Conservation (phyloP, 495 filamentous ascomycete species). For the Penicillium nucicola region DNA sequence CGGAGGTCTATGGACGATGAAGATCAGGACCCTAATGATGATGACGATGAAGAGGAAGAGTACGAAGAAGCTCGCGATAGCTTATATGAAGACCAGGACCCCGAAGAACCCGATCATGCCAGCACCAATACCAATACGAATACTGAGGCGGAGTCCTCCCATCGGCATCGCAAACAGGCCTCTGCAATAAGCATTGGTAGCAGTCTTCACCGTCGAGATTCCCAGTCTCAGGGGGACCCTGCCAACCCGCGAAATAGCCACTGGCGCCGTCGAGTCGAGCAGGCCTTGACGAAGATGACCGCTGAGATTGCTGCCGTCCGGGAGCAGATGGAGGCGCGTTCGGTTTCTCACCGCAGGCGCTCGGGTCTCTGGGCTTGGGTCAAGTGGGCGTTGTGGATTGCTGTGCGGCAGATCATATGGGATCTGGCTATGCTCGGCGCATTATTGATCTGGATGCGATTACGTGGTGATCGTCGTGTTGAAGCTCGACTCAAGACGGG, state of each 20-base stretch:
- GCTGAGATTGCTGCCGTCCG: slow-evolving; percentile 91
- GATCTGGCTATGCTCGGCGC: slow-evolving; percentile 68
- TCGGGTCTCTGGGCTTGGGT: slow-evolving; percentile 65
- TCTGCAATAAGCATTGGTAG: slow-evolving; percentile 5
- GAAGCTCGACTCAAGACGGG: slow-evolving; percentile 72
- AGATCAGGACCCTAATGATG: slow-evolving; percentile 32
- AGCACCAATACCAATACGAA: slow-evolving; percentile 13
- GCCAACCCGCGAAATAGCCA: slow-evolving; percentile 28
- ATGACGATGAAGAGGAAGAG: slow-evolving; percentile 33
- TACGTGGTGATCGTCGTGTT: slow-evolving; percentile 69
- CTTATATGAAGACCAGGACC: slow-evolving; percentile 32
- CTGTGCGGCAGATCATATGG: slow-evolving; percentile 68
- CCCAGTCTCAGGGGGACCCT: slow-evolving; percentile 3
- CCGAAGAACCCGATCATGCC: slow-evolving; percentile 11
- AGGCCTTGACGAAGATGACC: slow-evolving; percentile 83
- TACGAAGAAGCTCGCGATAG: slow-evolving; percentile 38
- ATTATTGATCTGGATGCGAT: slow-evolving; percentile 75
- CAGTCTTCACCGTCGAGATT: slow-evolving; percentile 6
- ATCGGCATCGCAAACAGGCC: slow-evolving; percentile 6
- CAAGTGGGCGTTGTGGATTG: slow-evolving; percentile 65
- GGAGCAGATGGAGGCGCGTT: slow-evolving; percentile 75
- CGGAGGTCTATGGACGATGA: slow-evolving; percentile 23
- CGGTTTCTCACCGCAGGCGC: slow-evolving; percentile 39
- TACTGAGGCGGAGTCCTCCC: slow-evolving; percentile 12
- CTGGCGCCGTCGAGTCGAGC: slow-evolving; percentile 83